These are phyloP conservation scores for Eutrema salsugineum DNA, from an alignment of 441 rosid species.

Conservation along the genomic window DNA sequence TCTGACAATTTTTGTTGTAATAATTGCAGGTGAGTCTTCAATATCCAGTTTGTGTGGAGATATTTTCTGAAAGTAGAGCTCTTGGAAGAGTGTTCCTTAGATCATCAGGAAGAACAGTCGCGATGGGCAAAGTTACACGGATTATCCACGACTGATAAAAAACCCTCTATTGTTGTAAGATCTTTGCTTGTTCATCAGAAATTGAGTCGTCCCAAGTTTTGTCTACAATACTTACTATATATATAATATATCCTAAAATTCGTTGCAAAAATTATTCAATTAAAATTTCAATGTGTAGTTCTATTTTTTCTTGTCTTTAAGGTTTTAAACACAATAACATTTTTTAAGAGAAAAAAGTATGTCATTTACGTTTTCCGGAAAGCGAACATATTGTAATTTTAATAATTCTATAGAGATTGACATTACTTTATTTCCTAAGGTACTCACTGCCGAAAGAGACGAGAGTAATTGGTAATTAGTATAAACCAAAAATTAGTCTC, in stretches of 20 bases:
- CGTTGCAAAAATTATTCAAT: neutral
- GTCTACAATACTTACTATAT: neutral
- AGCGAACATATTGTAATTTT: neutral
- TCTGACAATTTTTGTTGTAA: neutral
- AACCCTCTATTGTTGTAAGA: neutral
- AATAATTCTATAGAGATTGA: neutral
- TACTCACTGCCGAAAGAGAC: neutral
- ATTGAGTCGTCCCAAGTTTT: conserved; percentile 17
- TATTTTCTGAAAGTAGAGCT: conserved; percentile 68
- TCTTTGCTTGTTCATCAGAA: neutral
- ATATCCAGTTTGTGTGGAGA: conserved; percentile 69
- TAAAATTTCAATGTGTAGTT: neutral
- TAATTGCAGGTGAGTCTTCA: conserved; percentile 57
- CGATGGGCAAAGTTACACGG: conserved; percentile 73
- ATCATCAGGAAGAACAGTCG: conserved; percentile 77
- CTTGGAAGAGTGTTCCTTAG: conserved; percentile 89
- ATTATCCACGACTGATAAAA: conserved; percentile 45
- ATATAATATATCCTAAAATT: neutral
- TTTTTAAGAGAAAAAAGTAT: no score
- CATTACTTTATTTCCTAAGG: neutral
- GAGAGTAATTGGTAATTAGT: neutral
- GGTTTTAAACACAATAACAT: no score
- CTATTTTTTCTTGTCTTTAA: neutral
- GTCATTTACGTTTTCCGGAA: neutral
- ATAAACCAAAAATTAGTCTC: neutral